phyloP scores from a whole-genome alignment of 2,329 filamentous ascomycete genomes.

The Diaporthe batatas region DNA sequence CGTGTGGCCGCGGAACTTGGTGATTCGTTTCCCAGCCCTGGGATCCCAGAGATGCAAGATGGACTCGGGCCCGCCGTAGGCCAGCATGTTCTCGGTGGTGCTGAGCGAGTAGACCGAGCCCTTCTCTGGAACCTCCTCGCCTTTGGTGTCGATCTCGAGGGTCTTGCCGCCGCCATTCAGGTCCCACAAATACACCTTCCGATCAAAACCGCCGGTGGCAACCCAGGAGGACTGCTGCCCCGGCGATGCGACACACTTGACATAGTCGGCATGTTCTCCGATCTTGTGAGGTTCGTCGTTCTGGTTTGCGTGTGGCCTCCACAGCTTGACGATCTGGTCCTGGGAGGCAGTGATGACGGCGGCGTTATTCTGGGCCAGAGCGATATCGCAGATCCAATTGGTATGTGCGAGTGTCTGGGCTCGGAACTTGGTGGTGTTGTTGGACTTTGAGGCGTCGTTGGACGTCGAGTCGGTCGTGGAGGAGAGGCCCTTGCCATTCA shows the following conservation, averaged over 20 bases:
- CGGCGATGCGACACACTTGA: conserved; percentile 91
- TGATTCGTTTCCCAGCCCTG: conserved; percentile 88
- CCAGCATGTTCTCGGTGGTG: conserved; percentile 83
- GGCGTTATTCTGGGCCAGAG: conserved; percentile 80
- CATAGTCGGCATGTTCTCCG: conserved; percentile 94
- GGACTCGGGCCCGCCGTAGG: conserved; percentile 93
- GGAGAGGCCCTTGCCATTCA: conserved; percentile 53
- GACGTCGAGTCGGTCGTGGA: conserved; percentile 47
- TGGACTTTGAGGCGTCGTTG: conserved; percentile 53
- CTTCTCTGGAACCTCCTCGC: conserved; percentile 88
- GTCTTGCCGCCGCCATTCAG: conserved; percentile 88
- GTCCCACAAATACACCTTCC: conserved; percentile 95
- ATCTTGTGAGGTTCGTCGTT: conserved; percentile 82
- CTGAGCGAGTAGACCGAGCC: conserved; percentile 94
- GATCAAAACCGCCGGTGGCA: conserved; percentile 92
- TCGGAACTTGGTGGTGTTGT: conserved; percentile 69
- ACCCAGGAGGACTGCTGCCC: conserved; percentile 79
- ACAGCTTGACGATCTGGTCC: conserved; percentile 93
- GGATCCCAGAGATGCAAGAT: conserved; percentile 94
- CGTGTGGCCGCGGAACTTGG: conserved; percentile 96
- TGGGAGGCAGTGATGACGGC: conserved; percentile 91
- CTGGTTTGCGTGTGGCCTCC: conserved; percentile 80
- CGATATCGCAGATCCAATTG: conserved; percentile 96
- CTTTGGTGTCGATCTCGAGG: conserved; percentile 85
- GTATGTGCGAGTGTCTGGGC: conserved; percentile 82